Percentiles rank a stretch among this genome's conserved stretches.
These are phyloP conservation scores for Telopea speciosissima DNA, from an alignment of 177 flowering plant genomes.

Conservation along the genomic window DNA sequence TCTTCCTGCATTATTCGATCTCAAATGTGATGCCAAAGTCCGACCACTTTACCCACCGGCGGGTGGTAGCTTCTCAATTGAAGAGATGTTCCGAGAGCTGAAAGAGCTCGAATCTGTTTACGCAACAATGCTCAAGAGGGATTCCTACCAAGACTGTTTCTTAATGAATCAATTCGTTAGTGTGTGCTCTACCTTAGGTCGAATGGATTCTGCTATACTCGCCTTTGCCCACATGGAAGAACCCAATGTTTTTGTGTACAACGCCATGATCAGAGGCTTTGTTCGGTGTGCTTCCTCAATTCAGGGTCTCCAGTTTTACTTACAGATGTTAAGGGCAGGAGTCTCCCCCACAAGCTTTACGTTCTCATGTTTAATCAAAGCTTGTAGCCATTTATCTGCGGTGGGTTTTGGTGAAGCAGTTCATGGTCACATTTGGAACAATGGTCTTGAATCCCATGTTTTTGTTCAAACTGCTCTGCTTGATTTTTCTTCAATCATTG, in stretches of 20 bases:
- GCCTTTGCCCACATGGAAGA: conserved; percentile 43
- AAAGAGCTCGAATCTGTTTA: conserved; percentile 34
- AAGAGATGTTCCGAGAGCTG: conserved; percentile 26
- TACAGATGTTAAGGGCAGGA: conserved; percentile 32
- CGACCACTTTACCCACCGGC: not conserved
- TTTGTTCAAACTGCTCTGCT: conserved; percentile 63
- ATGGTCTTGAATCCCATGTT: conserved; percentile 46
- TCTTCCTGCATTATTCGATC: not conserved
- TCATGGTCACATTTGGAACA: conserved; percentile 59
- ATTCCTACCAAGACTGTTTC: conserved; percentile 43
- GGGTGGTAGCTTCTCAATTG: conserved; percentile 4
- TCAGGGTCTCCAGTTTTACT: conserved; percentile 34
- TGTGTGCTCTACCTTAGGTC: conserved; percentile 34
- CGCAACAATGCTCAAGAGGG: conserved; percentile 44
- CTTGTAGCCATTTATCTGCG: conserved; percentile 27
- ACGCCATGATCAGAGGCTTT: conserved; percentile 55
- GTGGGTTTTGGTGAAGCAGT: conserved; percentile 36
- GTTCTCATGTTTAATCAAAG: conserved; percentile 59
- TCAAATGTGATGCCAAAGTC: not conserved
- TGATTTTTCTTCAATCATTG: conserved; percentile 46
- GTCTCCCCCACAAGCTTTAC: conserved; percentile 58
- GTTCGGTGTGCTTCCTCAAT: conserved; percentile 32
- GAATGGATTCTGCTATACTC: conserved; percentile 35
- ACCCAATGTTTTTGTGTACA: conserved; percentile 67
- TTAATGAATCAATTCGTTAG: conserved; percentile 55